Base-by-base conservation (phyloP, 148 eudicot genomes). In the Rheum nobile region DNA sequence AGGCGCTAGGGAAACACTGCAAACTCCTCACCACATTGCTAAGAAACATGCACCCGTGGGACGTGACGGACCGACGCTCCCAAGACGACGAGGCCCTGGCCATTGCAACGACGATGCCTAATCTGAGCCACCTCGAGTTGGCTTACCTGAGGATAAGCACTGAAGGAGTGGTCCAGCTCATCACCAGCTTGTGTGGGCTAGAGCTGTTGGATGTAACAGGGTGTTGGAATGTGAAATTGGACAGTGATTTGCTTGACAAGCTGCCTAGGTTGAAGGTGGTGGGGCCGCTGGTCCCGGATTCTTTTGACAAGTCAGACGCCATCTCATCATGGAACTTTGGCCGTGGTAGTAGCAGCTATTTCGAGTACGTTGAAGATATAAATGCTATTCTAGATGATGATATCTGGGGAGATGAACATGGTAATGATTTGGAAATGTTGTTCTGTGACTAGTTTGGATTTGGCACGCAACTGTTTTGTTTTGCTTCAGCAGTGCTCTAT, bases 61-160 rank as follows among this genome's bases (percentile, higher is more conserved):
- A 83, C 77, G 83, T 82, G 28, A 63, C 77, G 3, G 88, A 84
- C 32, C 74, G 80, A 73, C 78, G 46, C 22, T 82, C 86, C 1
- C 89, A 86, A 71, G 93, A 86, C 14, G 97, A 89, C 2, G 93
- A 89, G 79, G 97, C 97, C 29, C 83, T 75, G 9, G 93, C 91
- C 43, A 87, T 91, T 42, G 86, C 97, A 44, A 19, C 83, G 67
- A 86, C 90, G 13, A 91, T 91, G 97, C 90, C 93, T 46, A 83
- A 80, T n/a, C 91, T 91, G 50, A 84, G 85, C 86, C 93, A 87
- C 68, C 90, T 89, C 6, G 93, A 89, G 79, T 63, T 91, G 28
- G 87, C 91, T 47, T 86, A 91, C 77, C 74, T 89, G 39, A 81
- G 79, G 70, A 80, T 91, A 13, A 78, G 81, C n/a, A 86, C 88